Evolutionary conservation across 2,329 filamentous ascomycete genomes (phyloP).

Genomic region (Pseudogymnoascus sp.): DNA sequence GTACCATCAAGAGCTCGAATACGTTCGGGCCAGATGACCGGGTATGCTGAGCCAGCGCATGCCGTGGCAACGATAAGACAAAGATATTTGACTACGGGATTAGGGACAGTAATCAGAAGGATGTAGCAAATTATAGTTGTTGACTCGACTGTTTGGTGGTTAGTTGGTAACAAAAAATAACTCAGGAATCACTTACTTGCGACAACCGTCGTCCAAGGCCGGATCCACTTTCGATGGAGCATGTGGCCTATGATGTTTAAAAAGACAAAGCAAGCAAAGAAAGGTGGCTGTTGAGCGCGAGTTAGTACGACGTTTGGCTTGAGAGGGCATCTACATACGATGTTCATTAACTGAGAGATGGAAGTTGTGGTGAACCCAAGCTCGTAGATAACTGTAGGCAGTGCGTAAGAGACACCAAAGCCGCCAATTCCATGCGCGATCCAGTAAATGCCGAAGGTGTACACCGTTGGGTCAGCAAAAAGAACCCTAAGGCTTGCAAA

Average conservation of each 20-base stretch:
- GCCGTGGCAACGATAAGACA: slow-evolving; percentile 30
- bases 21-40: slow-evolving; percentile 37
- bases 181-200: slow-evolving; percentile 26
- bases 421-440: slow-evolving; percentile 36
- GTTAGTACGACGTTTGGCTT: slow-evolving; percentile 2
- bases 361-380: slow-evolving; percentile 35
- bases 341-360: slow-evolving; percentile 37
- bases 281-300: slow-evolving; percentile 28
- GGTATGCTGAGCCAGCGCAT: slow-evolving; percentile 34
- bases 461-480: slow-evolving; percentile 30
- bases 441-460: slow-evolving; percentile 33
- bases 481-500: slow-evolving; percentile 26
- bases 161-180: slow-evolving; percentile 12
- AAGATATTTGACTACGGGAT: slow-evolving; percentile 30
- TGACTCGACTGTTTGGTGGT: slow-evolving; percentile 25
- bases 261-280: slow-evolving; percentile 32
- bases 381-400: slow-evolving; percentile 37
- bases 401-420: slow-evolving; percentile 33
- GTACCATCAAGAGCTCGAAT: slow-evolving; percentile 35
- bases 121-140: slow-evolving; percentile 34
- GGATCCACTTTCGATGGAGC: slow-evolving; percentile 30
- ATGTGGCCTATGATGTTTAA: slow-evolving; percentile 30
- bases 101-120: slow-evolving; percentile 30
- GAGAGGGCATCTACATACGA: slow-evolving; percentile 21
- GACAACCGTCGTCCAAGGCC: slow-evolving; percentile 33